Base-by-base conservation (phyloP, 192 early-diverging fungal species). In the Entomortierella chlamydospora region DNA sequence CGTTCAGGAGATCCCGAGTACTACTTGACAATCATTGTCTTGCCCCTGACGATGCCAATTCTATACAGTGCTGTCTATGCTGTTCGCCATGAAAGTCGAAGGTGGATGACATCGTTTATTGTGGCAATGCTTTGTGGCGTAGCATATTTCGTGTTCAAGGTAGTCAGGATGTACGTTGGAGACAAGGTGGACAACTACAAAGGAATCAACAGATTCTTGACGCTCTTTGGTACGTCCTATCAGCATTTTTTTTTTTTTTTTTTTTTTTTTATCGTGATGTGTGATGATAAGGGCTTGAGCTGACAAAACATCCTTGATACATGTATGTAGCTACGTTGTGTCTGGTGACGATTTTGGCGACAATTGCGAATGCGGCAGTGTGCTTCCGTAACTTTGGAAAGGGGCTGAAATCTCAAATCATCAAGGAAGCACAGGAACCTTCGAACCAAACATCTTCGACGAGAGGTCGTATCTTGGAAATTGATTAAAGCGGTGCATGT, bases 71-170 rank as follows among this genome's bases (percentile, higher is more conserved):
- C 90, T 18, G 89, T 91, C 49, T 91, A 87, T 49, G 90, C 91
- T 11, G 90, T 94, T 4, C 90, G 89, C 28, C 81, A 85, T 47
- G 93, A 95, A 69, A 90, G 82, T 64, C 81, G 85, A 11, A 31
- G 80, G 39, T 73, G 92, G 60, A 91, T 94, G 82, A 73, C 80
- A 0, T 31, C 82, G 18, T 90, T 91, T 34, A 85, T 93, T 47
- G 58, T 87, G 22, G 89, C 91, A 11, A 81, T 92, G 55, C 65
- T 83, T 17, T 87, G 83, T 26, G 91, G 82, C 2, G 87, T 91
- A 33, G 90, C 86, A 22, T 95, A 93, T 81, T 87, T 93, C 53
- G 77, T 90, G 25, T 86, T 89, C 57, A 92, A 92, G 58, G 57
- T 93, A 30, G 83, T 85, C 47, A 88, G 92, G 41, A 79, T 95